phyloP scores from a whole-genome alignment of 768 basidiomycete species.

The Russula olivacea region DNA sequence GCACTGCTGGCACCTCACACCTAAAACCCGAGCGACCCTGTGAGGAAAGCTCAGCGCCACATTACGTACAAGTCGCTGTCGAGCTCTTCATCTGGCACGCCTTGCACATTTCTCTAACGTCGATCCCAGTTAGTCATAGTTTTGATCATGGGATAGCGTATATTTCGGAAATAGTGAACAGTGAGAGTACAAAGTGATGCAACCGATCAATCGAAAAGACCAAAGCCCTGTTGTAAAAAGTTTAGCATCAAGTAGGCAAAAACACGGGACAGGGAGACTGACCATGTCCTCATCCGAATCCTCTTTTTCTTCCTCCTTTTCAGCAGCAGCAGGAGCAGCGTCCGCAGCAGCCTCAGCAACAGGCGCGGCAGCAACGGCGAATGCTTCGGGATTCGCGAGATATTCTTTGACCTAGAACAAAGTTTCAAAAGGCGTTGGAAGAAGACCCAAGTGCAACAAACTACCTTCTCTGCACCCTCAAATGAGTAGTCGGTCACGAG shows the following conservation, averaged over 20 bases:
- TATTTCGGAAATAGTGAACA: neutral
- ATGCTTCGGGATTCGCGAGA: conserved; percentile 98
- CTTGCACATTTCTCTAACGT: neutral
- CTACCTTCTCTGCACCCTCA: conserved; percentile 87
- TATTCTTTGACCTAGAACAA: conserved; percentile 78
- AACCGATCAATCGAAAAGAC: conserved; percentile 74
- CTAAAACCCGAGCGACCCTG: neutral
- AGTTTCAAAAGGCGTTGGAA: conserved; percentile 32
- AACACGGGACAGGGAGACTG: conserved; percentile 28
- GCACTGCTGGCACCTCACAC: neutral
- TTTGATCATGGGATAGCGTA: neutral
- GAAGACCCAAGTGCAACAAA: conserved; percentile 27
- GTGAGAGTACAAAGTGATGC: neutral
- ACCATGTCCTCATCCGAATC: conserved; percentile 90
- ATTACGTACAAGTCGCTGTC: neutral
- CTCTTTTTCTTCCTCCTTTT: conserved; percentile 74
- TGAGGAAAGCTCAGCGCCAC: neutral
- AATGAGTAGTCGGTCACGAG: conserved; percentile 92
- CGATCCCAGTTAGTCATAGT: neutral
- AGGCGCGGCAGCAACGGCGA: conserved; percentile 71
- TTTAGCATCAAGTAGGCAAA: conserved; percentile 10
- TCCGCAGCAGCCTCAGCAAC: conserved; percentile 48
- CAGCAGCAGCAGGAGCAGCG: conserved; percentile 50
- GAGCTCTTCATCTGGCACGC: neutral
- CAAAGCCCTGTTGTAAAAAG: conserved; percentile 65